Evolutionary conservation across 495 filamentous ascomycete species (phyloP), one percentile per base, ranked within the genome.

Genomic region (Astrothelium subdiscretum): DNA sequence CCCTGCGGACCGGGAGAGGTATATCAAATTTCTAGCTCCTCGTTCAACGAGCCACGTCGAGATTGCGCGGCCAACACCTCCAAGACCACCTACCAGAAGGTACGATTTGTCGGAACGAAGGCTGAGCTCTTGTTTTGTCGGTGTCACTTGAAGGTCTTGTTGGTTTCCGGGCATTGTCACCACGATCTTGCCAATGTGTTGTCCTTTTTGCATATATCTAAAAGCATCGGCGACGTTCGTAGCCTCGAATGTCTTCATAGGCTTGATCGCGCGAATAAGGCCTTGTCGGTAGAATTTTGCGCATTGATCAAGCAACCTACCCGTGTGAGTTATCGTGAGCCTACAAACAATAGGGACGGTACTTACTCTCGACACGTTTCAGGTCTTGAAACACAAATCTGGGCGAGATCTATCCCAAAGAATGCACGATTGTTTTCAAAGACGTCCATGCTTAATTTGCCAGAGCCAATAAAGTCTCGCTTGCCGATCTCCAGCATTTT

Each of bases 151-250:
- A 54, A 54, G 48, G 11, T 54, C 22, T 24, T 29, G 48, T 10
- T 8, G 24, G 20, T 54, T 54, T 12, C 11, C 22, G 10, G 24
- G 48, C 48, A 27, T 54, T 29, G 48, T 27, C 15, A 88, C 69
- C 12, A 86, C 78, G 8, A 84, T 66, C 68, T 88, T 88, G 2
- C 86, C 85, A n/a, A 78, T 69, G 3, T 78, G 69, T 38, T 78
- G 79, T 31, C 81, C 82, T 13, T 72, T 69, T 64, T 86, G 84
- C 57, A 87, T 70, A 3, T 72, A 68, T 62, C 82, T 79, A 68
- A 88, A 83, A 0, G 85, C 84, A 4, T 72, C 66, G 43, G 78
- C 73, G 18, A 79, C 67, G 8, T 83, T 67, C 0, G 71, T 26
- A 15, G n/a, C n/a, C 2, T 26, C n/a, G 29, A 54, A 54, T 10